A percentile compares a stretch with the other conserved stretches of the same genome.
These are phyloP conservation scores for Arachnopeziza araneosa DNA, from an alignment of 2,329 filamentous ascomycete genomes.

Conservation along the genomic window DNA sequence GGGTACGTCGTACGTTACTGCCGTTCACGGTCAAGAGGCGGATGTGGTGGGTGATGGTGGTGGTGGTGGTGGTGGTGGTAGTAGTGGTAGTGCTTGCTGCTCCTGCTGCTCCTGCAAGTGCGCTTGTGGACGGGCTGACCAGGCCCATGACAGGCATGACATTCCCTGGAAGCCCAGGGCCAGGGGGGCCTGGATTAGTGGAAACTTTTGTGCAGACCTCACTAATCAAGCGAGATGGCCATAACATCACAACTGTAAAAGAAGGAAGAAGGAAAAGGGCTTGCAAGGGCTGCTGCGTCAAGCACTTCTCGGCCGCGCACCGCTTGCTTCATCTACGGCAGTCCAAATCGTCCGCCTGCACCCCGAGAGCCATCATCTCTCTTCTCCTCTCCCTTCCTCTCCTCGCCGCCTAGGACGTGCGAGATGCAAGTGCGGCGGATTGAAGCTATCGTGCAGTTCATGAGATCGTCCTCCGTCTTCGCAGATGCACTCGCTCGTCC, in stretches of 20 bases:
- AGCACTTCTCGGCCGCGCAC: not conserved
- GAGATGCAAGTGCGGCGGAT: not conserved
- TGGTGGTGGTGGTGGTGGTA: no score
- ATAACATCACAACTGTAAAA: not conserved
- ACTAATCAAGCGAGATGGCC: no score
- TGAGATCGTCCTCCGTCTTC: not conserved
- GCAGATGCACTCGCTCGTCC: not conserved
- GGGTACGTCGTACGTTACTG: no score
- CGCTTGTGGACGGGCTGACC: no score
- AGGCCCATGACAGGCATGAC: no score
- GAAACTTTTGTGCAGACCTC: no score
- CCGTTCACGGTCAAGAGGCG: no score
- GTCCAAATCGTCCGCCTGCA: not conserved
- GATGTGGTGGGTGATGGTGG: no score
- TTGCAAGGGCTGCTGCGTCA: not conserved
- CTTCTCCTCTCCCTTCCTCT: not conserved
- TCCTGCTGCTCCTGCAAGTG: no score
- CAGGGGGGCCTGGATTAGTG: no score
- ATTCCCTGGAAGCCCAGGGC: no score
- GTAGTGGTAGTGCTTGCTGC: no score
- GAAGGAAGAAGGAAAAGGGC: not conserved
- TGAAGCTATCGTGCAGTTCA: not conserved
- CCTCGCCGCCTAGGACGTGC: not conserved
- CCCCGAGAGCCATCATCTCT: not conserved
- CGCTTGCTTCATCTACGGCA: not conserved